These are phyloP conservation scores for Chrysosporium keratinophilum DNA, from an alignment of 2,329 filamentous ascomycete species.

Conservation along the genomic window DNA sequence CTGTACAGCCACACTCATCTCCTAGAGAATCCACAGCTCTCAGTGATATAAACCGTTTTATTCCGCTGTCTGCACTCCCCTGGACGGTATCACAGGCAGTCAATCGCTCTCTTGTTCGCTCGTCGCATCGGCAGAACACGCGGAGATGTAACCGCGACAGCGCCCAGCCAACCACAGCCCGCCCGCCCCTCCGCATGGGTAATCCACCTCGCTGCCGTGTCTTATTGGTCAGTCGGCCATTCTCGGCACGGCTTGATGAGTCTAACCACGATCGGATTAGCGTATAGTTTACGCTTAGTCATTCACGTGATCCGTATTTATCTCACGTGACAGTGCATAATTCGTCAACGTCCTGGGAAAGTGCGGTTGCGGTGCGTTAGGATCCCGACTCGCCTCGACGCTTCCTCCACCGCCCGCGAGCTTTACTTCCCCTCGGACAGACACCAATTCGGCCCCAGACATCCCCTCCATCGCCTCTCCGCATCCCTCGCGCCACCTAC, in stretches of 20 bases:
- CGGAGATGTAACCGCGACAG: conserved; percentile 7
- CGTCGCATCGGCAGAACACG: neutral
- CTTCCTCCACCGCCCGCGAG: neutral
- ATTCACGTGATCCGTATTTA: neutral
- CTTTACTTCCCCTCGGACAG: conserved; percentile 1
- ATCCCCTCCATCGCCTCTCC: neutral
- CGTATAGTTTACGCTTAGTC: neutral
- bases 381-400: neutral
- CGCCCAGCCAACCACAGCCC: conserved; percentile 1
- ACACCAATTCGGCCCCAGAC: neutral
- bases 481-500: neutral
- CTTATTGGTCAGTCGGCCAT: conserved; percentile 13
- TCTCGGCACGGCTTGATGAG: neutral
- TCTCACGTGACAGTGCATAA: conserved; percentile 9
- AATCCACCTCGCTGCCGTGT: neutral
- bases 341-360: conserved; percentile 1
- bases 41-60: neutral
- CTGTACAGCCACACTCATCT: neutral
- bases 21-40: neutral
- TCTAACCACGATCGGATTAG: conserved; percentile 9
- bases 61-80: neutral
- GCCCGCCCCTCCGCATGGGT: neutral
- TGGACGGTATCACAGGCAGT: neutral
- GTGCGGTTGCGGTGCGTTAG: neutral
- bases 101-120: neutral